Percentiles rank a stretch among this genome's conserved stretches.
Evolutionary conservation across 208 protist genomes (phyloP).

Genomic region (Acanthamoeba culbertsoni): DNA sequence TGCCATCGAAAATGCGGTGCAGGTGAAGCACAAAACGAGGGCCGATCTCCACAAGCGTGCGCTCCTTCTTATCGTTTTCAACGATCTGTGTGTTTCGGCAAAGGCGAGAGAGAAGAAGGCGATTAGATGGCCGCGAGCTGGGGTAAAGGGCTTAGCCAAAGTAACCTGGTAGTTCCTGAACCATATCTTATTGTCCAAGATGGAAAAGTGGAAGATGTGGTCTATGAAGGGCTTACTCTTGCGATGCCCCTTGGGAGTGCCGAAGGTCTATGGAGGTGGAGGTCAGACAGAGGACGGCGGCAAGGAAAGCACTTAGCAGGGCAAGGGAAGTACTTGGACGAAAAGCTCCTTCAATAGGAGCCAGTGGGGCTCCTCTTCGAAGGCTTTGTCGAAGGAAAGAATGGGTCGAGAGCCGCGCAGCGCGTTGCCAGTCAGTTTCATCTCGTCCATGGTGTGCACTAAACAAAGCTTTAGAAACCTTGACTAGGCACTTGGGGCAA

Average conservation of each 20-base stretch:
- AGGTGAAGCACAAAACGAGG: slow-evolving; percentile 95
- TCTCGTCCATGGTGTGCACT: slow-evolving; percentile 96
- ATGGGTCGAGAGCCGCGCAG: slow-evolving; percentile 96
- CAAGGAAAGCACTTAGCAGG: slow-evolving; percentile 39
- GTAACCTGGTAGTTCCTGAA: slow-evolving; percentile 98
- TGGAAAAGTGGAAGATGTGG: slow-evolving; percentile 96
- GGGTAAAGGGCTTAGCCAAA: slow-evolving; percentile 20
- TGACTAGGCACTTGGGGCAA: not conserved
- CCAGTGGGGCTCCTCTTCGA: slow-evolving; percentile 91
- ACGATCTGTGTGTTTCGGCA: not conserved
- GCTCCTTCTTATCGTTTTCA: slow-evolving; percentile 67
- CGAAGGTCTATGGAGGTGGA: slow-evolving; percentile 90
- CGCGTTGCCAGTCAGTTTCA: slow-evolving; percentile 98
- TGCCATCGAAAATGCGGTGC: slow-evolving; percentile 92
- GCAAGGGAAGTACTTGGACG: slow-evolving; percentile 74
- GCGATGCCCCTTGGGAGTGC: slow-evolving; percentile 93
- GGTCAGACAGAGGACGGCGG: not conserved
- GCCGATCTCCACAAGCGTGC: slow-evolving; percentile 94
- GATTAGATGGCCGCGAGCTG: not conserved
- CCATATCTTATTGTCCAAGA: slow-evolving; percentile 96
- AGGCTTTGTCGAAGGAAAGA: slow-evolving; percentile 96
- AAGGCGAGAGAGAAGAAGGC: not conserved
- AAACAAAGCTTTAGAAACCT: not conserved
- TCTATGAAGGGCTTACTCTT: slow-evolving; percentile 98
- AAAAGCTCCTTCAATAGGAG: slow-evolving; percentile 95